Base-by-base conservation (phyloP, 352 stramenopile species). In the Saprolegnia diclina region DNA sequence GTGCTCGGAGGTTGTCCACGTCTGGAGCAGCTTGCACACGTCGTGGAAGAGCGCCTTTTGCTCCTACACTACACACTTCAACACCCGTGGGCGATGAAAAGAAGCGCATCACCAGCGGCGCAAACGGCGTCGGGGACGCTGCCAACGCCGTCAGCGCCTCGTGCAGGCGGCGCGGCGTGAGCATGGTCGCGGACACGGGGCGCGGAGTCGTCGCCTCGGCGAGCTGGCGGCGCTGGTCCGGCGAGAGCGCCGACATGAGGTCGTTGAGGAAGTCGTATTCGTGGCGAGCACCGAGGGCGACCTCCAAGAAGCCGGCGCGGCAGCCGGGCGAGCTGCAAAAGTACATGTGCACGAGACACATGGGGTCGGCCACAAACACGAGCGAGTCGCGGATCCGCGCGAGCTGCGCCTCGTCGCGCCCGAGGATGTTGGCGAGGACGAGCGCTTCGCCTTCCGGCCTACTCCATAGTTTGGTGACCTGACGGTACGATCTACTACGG, bases 191-290 rank as follows among this genome's bases (percentile, higher is more conserved):
- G 9, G 52, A 13, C 18, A 18, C 62, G 6, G 62, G 44, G 24
- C 9, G 21, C 38, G 46, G n/a, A 9, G 16, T 59, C 5, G 44
- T 45, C 2, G 9, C 45, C 13, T 62, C 52, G 21, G 50, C 63
- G n/a, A 62, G 50, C 26, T 59, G 45, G 5, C 52, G 29, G n/a
- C 46, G 35, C 53, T 69, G 63, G 6, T 59, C 48, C 9, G 63
- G 13, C 18, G 42, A n/a, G 45, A 69, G 53, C 18, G 50, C 50
- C 40, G 26, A 37, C 9, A 24, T 45, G 18, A 69, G 35, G 38
- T 59, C 53, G 35, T 24, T 42, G n/a, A 69, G 46, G 26, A 69
- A 69, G 11, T 56, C 45, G 53, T 62, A 48, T 24, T 69, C 63
- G 48, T 54, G 32, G 19, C 52, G 46, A 9, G 53, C 26, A 52